Percentiles rank a stretch among this genome's conserved stretches.
phyloP scores from a whole-genome alignment of 2,329 filamentous ascomycete genomes.

The Penicillium sp. region DNA sequence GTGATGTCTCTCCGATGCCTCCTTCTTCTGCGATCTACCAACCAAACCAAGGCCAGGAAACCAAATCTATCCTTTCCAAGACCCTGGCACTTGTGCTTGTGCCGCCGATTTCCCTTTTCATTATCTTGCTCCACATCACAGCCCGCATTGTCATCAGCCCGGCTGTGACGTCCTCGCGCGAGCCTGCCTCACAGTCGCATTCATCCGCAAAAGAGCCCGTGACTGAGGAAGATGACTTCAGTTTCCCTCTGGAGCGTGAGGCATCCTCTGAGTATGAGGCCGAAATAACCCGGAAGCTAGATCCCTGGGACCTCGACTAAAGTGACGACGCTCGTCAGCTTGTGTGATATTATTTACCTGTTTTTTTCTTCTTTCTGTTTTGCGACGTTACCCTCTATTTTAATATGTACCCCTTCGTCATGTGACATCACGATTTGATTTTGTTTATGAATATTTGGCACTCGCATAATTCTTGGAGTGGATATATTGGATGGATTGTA shows the following conservation, averaged over 20 bases:
- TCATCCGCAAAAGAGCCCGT: slow-evolving; percentile 16
- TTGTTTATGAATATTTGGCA: slow-evolving; percentile 5
- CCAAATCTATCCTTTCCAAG: slow-evolving; percentile 65
- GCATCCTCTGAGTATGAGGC: slow-evolving; percentile 23
- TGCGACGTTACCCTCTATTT: slow-evolving; percentile 10
- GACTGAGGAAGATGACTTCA: slow-evolving; percentile 39
- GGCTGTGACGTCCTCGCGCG: slow-evolving; percentile 19
- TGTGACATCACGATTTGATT: slow-evolving; percentile 12
- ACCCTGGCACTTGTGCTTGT: slow-evolving; percentile 71
- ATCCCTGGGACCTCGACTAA: slow-evolving; percentile 29
- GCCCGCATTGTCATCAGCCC: slow-evolving; percentile 58
- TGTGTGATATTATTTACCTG: not conserved
- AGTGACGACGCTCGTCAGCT: not conserved
- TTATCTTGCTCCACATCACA: slow-evolving; percentile 75
- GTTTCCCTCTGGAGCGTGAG: slow-evolving; percentile 34
- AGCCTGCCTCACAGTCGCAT: slow-evolving; percentile 16
- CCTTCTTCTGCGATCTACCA: slow-evolving; percentile 61
- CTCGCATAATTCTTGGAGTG: slow-evolving; percentile 11
- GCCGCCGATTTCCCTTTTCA: slow-evolving; percentile 72
- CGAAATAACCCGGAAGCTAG: slow-evolving; percentile 14
- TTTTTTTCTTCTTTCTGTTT: slow-evolving; percentile 2
- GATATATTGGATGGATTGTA: slow-evolving; percentile 7
- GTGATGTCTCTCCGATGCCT: slow-evolving; percentile 62
- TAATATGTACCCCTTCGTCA: slow-evolving; percentile 12
- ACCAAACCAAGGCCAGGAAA: slow-evolving; percentile 48